These are phyloP conservation scores for Paramyrothecium roridum DNA, from an alignment of 2,329 filamentous ascomycete species.

Conservation along the genomic window DNA sequence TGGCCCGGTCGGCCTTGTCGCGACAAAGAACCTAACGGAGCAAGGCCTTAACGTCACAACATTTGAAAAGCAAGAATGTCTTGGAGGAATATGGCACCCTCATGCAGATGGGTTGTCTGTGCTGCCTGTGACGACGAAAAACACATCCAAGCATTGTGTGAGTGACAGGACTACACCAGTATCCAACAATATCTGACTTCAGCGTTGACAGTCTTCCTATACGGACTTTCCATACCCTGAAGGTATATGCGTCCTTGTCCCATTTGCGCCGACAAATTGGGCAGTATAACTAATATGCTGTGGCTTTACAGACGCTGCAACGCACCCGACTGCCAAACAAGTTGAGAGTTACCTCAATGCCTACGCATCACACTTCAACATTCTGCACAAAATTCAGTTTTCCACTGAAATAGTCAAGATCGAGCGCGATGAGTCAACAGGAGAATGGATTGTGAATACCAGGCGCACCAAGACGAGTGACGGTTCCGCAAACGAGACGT, in stretches of 20 bases:
- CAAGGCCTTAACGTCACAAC: constrained; percentile 38
- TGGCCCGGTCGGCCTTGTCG: constrained; percentile 26
- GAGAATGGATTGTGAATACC: too few relatives aligned
- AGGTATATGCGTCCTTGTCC: too few relatives aligned
- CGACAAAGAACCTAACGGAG: constrained; percentile 38
- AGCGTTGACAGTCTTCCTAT: too few relatives aligned
- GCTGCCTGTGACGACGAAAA: constrained; percentile 7
- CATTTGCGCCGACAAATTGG: too few relatives aligned
- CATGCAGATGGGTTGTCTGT: constrained; percentile 16
- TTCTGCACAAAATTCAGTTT: constrained; percentile 21
- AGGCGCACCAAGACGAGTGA: constrained; percentile 10
- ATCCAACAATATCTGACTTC: too few relatives aligned
- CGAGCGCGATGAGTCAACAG: constrained; percentile 7
- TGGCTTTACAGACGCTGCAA: constrained; percentile 2
- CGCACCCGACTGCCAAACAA: constrained; percentile 20
- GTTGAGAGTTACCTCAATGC: constrained; percentile 26
- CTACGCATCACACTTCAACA: constrained; percentile 26
- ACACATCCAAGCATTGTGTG: too few relatives aligned
- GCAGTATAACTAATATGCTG: too few relatives aligned
- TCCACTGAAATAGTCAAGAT: constrained; percentile 20
- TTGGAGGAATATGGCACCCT: constrained; percentile 41
- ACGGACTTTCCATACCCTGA: too few relatives aligned
- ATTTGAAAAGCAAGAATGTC: constrained; percentile 34
- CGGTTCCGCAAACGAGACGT: constrained; percentile 10
- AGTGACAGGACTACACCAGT: too few relatives aligned